Conservation (phyloP, 2,329 filamentous ascomycete species). For the Fusarium graminum region DNA sequence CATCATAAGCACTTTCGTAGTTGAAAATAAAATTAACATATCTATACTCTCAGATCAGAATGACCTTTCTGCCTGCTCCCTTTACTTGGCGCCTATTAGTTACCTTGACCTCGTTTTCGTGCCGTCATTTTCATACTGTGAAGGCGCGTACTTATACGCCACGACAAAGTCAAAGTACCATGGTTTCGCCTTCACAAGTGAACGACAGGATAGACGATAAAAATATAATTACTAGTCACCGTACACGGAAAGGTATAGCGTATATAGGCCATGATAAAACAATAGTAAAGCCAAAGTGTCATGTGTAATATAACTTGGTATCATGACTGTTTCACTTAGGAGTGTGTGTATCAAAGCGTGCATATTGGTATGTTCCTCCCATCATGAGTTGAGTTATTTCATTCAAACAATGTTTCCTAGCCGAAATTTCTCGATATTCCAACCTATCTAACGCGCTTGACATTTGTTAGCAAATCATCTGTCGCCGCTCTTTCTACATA, state of each 20-base stretch:
- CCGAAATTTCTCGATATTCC: background rate
- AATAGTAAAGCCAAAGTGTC: background rate
- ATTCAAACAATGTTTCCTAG: conserved; percentile 14
- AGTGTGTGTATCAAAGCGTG: background rate
- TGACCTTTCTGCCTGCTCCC: background rate
- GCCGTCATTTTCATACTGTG: background rate
- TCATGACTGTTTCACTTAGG: conserved; percentile 20
- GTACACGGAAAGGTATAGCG: too few relatives aligned
- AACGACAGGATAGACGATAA: too few relatives aligned
- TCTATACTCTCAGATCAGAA: background rate
- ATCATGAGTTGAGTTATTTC: conserved; percentile 18
- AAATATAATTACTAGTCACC: too few relatives aligned
- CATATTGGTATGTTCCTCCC: background rate
- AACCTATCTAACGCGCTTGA: conserved; percentile 12
- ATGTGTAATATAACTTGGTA: background rate
- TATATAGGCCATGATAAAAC: too few relatives aligned
- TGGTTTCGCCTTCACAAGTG: background rate
- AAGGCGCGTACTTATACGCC: background rate
- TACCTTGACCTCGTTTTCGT: conserved; percentile 4
- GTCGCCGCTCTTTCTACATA: background rate
- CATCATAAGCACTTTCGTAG: background rate
- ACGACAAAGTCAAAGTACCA: too few relatives aligned
- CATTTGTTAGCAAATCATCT: conserved; percentile 2
- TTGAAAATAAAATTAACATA: background rate
- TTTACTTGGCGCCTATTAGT: background rate